phyloP scores from a whole-genome alignment of 2,329 filamentous ascomycete genomes.

The Calonectria henricotiae region DNA sequence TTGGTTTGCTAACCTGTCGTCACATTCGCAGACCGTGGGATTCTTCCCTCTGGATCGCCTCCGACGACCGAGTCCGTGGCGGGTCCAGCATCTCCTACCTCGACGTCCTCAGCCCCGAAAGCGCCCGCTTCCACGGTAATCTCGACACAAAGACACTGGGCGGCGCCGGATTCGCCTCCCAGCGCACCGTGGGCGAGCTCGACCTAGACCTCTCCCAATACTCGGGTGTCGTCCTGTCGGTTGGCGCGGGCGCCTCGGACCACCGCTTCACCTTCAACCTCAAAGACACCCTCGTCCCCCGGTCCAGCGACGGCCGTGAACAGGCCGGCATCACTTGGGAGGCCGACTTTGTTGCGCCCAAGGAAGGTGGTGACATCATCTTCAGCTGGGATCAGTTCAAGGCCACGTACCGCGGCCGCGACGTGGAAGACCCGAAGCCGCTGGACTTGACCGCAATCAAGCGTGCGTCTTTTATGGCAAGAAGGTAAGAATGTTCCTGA shows the following conservation, averaged over 20 bases:
- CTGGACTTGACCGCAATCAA: constrained; percentile 75
- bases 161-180: constrained; percentile 87
- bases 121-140: constrained; percentile 77
- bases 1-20: constrained; percentile 29
- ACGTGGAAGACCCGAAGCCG: constrained; percentile 72
- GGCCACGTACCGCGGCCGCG: constrained; percentile 81
- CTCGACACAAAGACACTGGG: constrained; percentile 84
- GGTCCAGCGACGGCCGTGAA: constrained; percentile 75
- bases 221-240: constrained; percentile 72
- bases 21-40: constrained; percentile 70
- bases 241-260: constrained; percentile 68
- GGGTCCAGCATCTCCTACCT: constrained; percentile 75
- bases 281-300: constrained; percentile 77
- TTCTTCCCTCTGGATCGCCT: constrained; percentile 75
- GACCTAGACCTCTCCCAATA: constrained; percentile 77
- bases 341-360: constrained; percentile 72
- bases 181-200: constrained; percentile 75
- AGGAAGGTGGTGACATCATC: constrained; percentile 62
- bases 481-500: constrained; percentile 72
- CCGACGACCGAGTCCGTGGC: constrained; percentile 84
- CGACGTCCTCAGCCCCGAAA: constrained; percentile 53
- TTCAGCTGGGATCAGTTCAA: constrained; percentile 78
- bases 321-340: constrained; percentile 83
- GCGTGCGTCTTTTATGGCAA: constrained; percentile 83
- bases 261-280: constrained; percentile 83